Percentiles rank a stretch among this genome's conserved stretches.
phyloP scores from a whole-genome alignment of 805 yeast species.

The Metschnikowia corniflorae region DNA sequence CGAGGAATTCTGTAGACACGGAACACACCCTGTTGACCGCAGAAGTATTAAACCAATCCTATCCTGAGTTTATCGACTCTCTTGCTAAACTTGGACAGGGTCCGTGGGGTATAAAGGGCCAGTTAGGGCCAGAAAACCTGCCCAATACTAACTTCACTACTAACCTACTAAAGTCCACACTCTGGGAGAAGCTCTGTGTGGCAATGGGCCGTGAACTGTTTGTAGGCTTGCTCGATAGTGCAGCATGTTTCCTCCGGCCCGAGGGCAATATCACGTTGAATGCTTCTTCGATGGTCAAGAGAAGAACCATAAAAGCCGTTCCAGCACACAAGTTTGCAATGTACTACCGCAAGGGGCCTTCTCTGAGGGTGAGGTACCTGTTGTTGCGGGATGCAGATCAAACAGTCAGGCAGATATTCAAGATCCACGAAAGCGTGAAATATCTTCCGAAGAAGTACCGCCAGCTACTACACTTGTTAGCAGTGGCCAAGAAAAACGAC shows the following conservation, averaged over 20 bases:
- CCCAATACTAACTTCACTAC: slow-evolving; percentile 27
- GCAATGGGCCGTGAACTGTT: slow-evolving; percentile 41
- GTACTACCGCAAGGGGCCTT: slow-evolving; percentile 4
- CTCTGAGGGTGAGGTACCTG: background rate
- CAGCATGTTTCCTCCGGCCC: slow-evolving; percentile 2
- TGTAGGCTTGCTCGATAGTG: slow-evolving; percentile 23
- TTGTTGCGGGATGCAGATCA: background rate
- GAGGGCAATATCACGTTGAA: slow-evolving; percentile 1
- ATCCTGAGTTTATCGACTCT: slow-evolving; percentile 3
- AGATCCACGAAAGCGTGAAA: background rate
- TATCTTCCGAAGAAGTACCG: slow-evolving; percentile 7
- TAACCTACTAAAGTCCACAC: slow-evolving; percentile 36
- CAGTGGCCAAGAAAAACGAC: slow-evolving; percentile 4
- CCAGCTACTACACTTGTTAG: background rate
- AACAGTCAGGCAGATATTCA: background rate
- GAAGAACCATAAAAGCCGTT: background rate
- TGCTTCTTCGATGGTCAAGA: background rate
- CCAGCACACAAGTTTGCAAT: slow-evolving; percentile 6
- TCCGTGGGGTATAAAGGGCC: no score
- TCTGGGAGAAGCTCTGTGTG: slow-evolving; percentile 43
- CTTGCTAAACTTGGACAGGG: no score
- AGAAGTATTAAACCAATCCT: background rate
- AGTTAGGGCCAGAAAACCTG: no score
- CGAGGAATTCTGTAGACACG: no score
- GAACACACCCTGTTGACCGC: no score